Percentiles rank a stretch among this genome's conserved stretches.
Conservation (phyloP, 2,329 filamentous ascomycete species). For the Colletotrichum sp. region DNA sequence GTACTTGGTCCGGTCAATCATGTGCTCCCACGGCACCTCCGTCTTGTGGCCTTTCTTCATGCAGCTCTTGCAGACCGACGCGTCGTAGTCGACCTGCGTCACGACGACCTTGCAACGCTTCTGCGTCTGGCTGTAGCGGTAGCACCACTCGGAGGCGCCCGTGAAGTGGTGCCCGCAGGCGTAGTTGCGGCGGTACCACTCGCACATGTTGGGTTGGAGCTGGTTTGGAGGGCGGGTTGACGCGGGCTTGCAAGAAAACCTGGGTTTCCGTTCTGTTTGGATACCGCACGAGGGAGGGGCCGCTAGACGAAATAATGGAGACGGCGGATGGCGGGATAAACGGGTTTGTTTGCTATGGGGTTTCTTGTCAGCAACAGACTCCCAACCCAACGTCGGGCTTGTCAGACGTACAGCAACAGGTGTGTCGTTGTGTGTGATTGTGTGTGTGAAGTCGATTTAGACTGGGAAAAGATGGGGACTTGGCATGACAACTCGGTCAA, state of each 20-base stretch:
- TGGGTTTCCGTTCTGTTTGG: not conserved
- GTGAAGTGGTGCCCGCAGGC: slow-evolving; percentile 22
- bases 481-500: slow-evolving; percentile 19
- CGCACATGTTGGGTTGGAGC: slow-evolving; percentile 19
- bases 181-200: slow-evolving; percentile 24
- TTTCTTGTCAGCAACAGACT: not conserved
- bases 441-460: slow-evolving; percentile 9
- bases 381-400: not conserved
- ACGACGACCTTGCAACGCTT: slow-evolving; percentile 21
- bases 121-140: slow-evolving; percentile 20
- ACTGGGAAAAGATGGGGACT: not conserved
- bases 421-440: not conserved
- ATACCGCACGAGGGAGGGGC: not conserved
- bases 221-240: not conserved
- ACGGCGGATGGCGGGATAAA: not conserved
- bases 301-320: not conserved
- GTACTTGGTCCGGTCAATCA: not conserved
- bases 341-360: not conserved
- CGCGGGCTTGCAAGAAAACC: slow-evolving; percentile 18
- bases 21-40: not conserved
- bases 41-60: not conserved
- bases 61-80: slow-evolving; percentile 13
- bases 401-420: not conserved
- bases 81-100: slow-evolving; percentile 16
- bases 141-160: slow-evolving; percentile 21